Evolutionary conservation across 805 yeast genomes (phyloP).

Genomic region (Candida lessepsii): DNA sequence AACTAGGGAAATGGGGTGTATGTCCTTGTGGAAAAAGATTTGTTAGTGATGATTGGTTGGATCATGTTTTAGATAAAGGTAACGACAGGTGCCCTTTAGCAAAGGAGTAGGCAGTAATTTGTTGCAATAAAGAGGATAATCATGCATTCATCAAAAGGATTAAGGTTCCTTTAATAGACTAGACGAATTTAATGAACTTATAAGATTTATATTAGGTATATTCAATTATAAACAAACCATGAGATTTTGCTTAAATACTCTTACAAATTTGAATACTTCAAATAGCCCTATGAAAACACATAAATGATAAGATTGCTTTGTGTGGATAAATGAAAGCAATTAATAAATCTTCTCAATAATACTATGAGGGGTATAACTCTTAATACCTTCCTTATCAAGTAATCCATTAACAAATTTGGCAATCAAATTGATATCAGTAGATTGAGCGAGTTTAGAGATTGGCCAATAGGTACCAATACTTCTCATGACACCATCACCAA

Average conservation of each 20-base stretch:
- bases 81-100: constrained; percentile 1
- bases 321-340: too few relatives aligned
- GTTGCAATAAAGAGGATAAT: too few relatives aligned
- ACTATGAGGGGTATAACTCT: background rate
- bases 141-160: too few relatives aligned
- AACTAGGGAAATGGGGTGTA: constrained; percentile 49
- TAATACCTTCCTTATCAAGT: constrained; percentile 1
- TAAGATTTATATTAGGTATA: too few relatives aligned
- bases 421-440: background rate
- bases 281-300: too few relatives aligned
- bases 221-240: too few relatives aligned
- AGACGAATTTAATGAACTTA: too few relatives aligned
- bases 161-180: too few relatives aligned
- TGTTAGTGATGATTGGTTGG: constrained; percentile 34
- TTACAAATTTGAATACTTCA: too few relatives aligned
- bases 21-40: constrained; percentile 45
- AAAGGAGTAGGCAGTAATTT: too few relatives aligned
- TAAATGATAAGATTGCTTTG: too few relatives aligned
- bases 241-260: too few relatives aligned
- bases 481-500: constrained; percentile 3
- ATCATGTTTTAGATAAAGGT: constrained; percentile 29
- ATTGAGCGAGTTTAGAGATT: background rate
- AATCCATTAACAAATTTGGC: constrained; percentile 7
- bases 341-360: background rate
- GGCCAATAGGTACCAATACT: constrained; percentile 5